These are phyloP conservation scores for Phragmites australis DNA, from an alignment of 176 grass and related monocot species.

Conservation along the genomic window DNA sequence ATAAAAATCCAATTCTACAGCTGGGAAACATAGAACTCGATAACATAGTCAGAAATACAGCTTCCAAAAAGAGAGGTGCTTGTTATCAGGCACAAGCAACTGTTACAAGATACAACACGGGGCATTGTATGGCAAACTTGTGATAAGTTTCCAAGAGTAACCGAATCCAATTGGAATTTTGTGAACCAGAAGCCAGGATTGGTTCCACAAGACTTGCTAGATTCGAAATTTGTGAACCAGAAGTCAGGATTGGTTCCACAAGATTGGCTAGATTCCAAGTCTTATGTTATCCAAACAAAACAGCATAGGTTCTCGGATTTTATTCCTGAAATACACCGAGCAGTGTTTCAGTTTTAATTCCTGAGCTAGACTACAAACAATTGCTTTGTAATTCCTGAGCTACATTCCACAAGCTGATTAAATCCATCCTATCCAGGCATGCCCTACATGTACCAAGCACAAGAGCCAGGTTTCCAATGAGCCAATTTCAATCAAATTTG, in stretches of 20 bases:
- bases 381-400: background rate
- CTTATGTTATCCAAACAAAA: slow-evolving; percentile 6
- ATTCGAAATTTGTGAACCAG: slow-evolving; percentile 1
- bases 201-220: background rate
- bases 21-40: background rate
- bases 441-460: background rate
- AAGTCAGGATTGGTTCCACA: background rate
- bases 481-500: background rate
- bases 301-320: background rate
- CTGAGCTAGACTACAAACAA: background rate
- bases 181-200: background rate
- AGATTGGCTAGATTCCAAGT: background rate
- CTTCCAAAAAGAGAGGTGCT: background rate
- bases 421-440: background rate
- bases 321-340: background rate
- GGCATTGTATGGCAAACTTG: background rate
- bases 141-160: background rate
- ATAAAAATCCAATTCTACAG: background rate
- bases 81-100: background rate
- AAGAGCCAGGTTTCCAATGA: background rate
- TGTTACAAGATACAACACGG: background rate
- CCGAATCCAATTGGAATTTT: background rate
- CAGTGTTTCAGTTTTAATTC: background rate
- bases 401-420: background rate
- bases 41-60: background rate